Conservation (phyloP, 805 yeast species). For the Cyberlindnera misumaiensis region DNA sequence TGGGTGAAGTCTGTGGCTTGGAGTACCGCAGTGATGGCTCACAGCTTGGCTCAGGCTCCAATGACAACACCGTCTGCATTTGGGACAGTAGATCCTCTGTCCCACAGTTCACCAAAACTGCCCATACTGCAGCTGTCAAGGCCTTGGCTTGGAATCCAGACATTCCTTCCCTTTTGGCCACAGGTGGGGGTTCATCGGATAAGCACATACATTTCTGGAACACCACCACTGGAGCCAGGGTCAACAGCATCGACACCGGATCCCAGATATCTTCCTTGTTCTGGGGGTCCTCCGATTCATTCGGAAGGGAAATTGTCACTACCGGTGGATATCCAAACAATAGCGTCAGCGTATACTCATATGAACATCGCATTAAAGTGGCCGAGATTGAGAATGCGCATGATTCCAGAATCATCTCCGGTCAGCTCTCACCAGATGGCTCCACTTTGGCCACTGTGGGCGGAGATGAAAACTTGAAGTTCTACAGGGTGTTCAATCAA, state of each 20-base stretch:
- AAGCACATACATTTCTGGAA: slow-evolving; percentile 92
- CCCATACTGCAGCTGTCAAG: slow-evolving; percentile 91
- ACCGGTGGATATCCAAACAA: slow-evolving; percentile 93
- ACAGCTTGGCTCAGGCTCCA: slow-evolving; percentile 88
- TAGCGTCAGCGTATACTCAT: slow-evolving; percentile 74
- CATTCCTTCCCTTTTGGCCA: slow-evolving; percentile 74
- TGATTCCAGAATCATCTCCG: slow-evolving; percentile 77
- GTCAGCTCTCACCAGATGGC: slow-evolving; percentile 85
- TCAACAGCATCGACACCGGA: slow-evolving; percentile 83
- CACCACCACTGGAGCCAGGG: slow-evolving; percentile 79
- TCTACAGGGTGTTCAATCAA: slow-evolving; percentile 82
- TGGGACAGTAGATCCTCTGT: slow-evolving; percentile 77
- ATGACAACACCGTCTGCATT: slow-evolving; percentile 85
- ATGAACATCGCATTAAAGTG: slow-evolving; percentile 78
- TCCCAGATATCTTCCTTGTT: slow-evolving; percentile 90
- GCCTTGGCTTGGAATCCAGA: slow-evolving; percentile 95
- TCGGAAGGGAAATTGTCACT: slow-evolving; percentile 79
- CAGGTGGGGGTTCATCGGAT: slow-evolving; percentile 95
- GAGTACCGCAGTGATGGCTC: slow-evolving; percentile 80
- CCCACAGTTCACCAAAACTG: slow-evolving; percentile 70
- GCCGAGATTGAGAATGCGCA: slow-evolving; percentile 86
- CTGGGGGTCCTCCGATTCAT: slow-evolving; percentile 78
- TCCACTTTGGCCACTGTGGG: slow-evolving; percentile 90
- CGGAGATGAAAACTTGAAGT: slow-evolving; percentile 92
- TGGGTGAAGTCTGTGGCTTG: slow-evolving; percentile 90